These are phyloP conservation scores for Fraxinus paxiana DNA, from an alignment of 305 asterid species.

Conservation along the genomic window DNA sequence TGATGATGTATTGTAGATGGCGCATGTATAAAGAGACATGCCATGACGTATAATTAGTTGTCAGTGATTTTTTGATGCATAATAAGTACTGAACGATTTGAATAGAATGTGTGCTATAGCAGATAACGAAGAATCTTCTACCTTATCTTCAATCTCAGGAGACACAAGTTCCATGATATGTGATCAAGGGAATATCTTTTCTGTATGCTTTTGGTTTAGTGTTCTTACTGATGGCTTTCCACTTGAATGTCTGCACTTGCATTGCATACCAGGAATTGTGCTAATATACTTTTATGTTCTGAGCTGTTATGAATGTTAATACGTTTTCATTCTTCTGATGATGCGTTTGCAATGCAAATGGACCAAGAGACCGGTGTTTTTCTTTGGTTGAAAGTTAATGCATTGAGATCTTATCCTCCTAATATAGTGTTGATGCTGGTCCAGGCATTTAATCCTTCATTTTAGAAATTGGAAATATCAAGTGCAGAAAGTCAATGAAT, in stretches of 20 bases:
- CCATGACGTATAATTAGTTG: background rate
- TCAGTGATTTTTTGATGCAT: background rate
- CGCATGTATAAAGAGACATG: background rate
- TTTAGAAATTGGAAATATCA: background rate
- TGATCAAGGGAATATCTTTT: background rate
- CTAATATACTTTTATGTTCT: background rate
- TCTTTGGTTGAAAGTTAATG: background rate
- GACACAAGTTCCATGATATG: background rate
- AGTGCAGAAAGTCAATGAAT: background rate
- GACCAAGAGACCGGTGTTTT: background rate
- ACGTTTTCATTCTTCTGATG: background rate
- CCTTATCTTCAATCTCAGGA: background rate
- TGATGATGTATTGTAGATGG: conserved; percentile 60
- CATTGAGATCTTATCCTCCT: background rate
- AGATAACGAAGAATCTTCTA: background rate
- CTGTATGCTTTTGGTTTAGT: background rate
- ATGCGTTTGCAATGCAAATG: background rate
- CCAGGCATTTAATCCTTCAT: background rate
- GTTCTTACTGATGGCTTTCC: background rate
- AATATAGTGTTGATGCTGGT: background rate
- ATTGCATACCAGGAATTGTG: background rate
- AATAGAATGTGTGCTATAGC: background rate
- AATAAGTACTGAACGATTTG: background rate
- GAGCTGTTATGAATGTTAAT: background rate
- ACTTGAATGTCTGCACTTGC: background rate